These are phyloP conservation scores for Crithidia bombi DNA, from an alignment of 208 protist species.

Conservation along the genomic window DNA sequence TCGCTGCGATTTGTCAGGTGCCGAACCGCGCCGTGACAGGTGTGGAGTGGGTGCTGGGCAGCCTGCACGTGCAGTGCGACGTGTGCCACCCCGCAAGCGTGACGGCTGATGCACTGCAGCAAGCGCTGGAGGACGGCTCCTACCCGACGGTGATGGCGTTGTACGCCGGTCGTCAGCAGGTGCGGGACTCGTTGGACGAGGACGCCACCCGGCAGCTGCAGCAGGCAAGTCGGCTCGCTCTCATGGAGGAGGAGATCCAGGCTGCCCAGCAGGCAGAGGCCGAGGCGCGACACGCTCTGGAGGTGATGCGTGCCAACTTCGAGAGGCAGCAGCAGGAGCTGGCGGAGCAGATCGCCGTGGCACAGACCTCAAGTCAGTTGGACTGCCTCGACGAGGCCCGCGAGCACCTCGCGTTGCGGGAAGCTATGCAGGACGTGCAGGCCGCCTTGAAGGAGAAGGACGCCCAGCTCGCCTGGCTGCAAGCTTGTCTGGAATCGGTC, in stretches of 20 bases:
- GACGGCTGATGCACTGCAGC: constrained; percentile 15
- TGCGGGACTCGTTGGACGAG: constrained; percentile 7
- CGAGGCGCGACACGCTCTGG: background rate
- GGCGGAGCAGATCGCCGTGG: constrained; percentile 16
- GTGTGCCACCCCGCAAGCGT: constrained; percentile 34
- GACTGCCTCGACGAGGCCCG: constrained; percentile 10
- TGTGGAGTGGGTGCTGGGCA: constrained; percentile 32
- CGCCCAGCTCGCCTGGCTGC: background rate
- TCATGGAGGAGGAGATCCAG: constrained; percentile 31
- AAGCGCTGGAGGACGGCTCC: constrained; percentile 10
- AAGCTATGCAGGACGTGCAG: constrained; percentile 5
- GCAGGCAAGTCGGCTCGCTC: constrained; percentile 21
- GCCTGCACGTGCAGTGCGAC: constrained; percentile 40
- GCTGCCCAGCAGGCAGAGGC: constrained; percentile 19
- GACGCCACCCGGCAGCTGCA: constrained; percentile 14
- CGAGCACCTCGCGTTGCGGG: constrained; percentile 4
- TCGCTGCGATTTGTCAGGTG: constrained; percentile 30
- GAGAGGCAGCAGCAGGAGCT: constrained; percentile 15
- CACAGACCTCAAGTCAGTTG: constrained; percentile 10
- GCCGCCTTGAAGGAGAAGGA: constrained; percentile 1
- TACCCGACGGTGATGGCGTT: constrained; percentile 13
- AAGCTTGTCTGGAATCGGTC: background rate
- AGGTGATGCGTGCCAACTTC: constrained; percentile 1
- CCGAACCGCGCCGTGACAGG: constrained; percentile 38
- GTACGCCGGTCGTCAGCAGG: constrained; percentile 8